A percentile compares a stretch with the other conserved stretches of the same genome.
phyloP scores from a whole-genome alignment of 306 rosid genomes.

The Lupinus albus region DNA sequence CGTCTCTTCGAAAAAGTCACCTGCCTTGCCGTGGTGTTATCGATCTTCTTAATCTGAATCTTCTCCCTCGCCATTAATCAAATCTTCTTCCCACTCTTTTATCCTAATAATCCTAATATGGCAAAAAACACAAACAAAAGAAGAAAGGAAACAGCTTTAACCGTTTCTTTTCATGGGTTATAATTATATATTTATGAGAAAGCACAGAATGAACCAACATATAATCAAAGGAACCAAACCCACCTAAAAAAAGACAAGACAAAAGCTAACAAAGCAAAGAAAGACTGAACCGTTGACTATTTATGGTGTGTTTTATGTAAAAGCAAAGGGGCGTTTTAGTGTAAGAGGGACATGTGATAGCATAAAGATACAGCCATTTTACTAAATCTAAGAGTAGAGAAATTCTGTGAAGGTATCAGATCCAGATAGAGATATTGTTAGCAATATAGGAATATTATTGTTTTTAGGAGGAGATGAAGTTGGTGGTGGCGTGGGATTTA shows the following conservation, averaged over 20 bases:
- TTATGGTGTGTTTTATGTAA: conserved; percentile 36
- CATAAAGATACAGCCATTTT: conserved; percentile 42
- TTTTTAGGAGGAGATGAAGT: neutral
- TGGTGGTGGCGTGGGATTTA: neutral
- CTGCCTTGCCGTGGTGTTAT: conserved; percentile 88
- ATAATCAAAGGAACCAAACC: conserved; percentile 35
- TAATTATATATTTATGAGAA: neutral
- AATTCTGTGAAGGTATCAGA: conserved; percentile 32
- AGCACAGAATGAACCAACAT: conserved; percentile 45
- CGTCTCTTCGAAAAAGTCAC: conserved; percentile 92
- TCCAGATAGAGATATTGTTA: conserved; percentile 21
- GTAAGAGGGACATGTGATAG: conserved; percentile 34
- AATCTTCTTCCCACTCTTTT: neutral
- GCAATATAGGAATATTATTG: neutral
- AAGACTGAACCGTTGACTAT: conserved; percentile 36
- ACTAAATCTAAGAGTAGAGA: conserved; percentile 50
- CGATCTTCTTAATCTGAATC: conserved; percentile 96
- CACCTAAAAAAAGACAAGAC: conserved; percentile 41
- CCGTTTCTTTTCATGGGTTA: neutral
- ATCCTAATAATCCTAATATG: conserved; percentile 28
- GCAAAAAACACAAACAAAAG: neutral
- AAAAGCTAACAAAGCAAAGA: conserved; percentile 19
- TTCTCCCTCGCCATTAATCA: conserved; percentile 80
- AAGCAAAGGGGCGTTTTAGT: neutral
- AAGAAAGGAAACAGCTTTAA: conserved; percentile 13